A percentile compares a stretch with the other conserved stretches of the same genome.
These are phyloP conservation scores for Saturnispora quitensis DNA, from an alignment of 805 yeast species.

Conservation along the genomic window DNA sequence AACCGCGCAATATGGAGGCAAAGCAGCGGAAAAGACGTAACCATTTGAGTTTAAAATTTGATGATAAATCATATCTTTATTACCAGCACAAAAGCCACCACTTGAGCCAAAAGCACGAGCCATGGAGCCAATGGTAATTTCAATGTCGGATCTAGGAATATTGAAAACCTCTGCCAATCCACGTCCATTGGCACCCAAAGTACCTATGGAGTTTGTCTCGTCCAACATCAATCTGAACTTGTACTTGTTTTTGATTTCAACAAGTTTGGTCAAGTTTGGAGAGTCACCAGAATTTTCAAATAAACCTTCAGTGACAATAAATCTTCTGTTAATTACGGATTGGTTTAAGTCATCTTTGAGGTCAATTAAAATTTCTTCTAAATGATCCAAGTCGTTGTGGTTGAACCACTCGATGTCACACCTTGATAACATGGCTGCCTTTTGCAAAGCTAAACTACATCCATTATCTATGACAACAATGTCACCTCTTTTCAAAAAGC, in stretches of 20 bases:
- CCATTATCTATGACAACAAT: conserved; percentile 80
- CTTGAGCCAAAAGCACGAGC: conserved; percentile 74
- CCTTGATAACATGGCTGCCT: conserved; percentile 79
- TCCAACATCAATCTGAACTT: conserved; percentile 84
- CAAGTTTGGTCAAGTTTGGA: conserved; percentile 46
- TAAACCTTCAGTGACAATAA: conserved; percentile 80
- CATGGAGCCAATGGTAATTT: conserved; percentile 80
- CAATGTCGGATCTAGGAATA: conserved; percentile 62
- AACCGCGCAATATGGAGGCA: conserved; percentile 84
- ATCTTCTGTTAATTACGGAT: conserved; percentile 81
- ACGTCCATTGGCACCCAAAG: conserved; percentile 74
- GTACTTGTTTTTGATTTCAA: conserved; percentile 68
- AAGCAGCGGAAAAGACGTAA: conserved; percentile 87
- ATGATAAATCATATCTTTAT: conserved; percentile 72
- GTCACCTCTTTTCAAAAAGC: conserved; percentile 93
- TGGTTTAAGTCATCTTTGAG: conserved; percentile 50
- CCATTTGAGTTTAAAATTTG: conserved; percentile 87
- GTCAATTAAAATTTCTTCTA: conserved; percentile 59
- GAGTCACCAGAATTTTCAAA: conserved; percentile 36
- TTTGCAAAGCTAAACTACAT: conserved; percentile 69
- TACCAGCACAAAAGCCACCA: conserved; percentile 94
- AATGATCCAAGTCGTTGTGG: conserved; percentile 81
- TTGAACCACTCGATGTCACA: conserved; percentile 75
- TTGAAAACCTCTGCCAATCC: conserved; percentile 73
- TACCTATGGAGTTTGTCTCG: conserved; percentile 81